Conservation (phyloP, 148 eudicot genomes). For the Pouteria glomerata region DNA sequence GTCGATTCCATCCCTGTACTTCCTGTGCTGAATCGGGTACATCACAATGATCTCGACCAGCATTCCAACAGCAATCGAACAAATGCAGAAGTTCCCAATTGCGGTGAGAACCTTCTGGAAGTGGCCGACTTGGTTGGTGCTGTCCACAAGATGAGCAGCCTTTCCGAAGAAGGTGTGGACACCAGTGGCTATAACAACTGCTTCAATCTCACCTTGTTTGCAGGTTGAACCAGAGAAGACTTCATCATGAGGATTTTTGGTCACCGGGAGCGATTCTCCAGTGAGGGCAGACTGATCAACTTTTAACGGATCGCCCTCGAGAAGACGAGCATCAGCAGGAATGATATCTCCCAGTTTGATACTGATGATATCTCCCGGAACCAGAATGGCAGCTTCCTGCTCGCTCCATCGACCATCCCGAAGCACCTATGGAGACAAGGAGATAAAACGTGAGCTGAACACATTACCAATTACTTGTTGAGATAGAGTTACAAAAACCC, state of each 20-base stretch:
- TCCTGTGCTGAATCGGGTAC: conserved; percentile 89
- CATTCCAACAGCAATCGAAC: conserved; percentile 92
- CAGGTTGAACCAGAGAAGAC: too few species aligned
- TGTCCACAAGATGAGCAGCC: conserved; percentile 96
- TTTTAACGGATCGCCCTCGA: too few species aligned
- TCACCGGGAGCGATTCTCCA: conserved; percentile 93
- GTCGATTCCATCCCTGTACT: conserved; percentile 77
- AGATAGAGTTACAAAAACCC: background rate
- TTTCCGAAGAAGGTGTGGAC: conserved; percentile 96
- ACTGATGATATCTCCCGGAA: too few species aligned
- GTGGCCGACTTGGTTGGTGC: conserved; percentile 97
- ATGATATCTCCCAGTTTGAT: too few species aligned
- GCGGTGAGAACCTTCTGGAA: conserved; percentile 94
- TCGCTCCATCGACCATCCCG: conserved; percentile 86
- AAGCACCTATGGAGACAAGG: conserved; percentile 42
- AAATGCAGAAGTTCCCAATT: too few species aligned
- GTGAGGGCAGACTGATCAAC: too few species aligned
- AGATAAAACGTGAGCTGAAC: background rate
- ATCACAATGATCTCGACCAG: conserved; percentile 75
- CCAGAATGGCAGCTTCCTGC: too few species aligned
- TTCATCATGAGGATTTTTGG: conserved; percentile 71
- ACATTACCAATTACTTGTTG: background rate
- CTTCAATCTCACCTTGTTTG: too few species aligned
- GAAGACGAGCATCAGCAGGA: too few species aligned
- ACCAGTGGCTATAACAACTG: too few species aligned